Conservation (phyloP, 345 rosid genomes). For the Citropsis articulata region DNA sequence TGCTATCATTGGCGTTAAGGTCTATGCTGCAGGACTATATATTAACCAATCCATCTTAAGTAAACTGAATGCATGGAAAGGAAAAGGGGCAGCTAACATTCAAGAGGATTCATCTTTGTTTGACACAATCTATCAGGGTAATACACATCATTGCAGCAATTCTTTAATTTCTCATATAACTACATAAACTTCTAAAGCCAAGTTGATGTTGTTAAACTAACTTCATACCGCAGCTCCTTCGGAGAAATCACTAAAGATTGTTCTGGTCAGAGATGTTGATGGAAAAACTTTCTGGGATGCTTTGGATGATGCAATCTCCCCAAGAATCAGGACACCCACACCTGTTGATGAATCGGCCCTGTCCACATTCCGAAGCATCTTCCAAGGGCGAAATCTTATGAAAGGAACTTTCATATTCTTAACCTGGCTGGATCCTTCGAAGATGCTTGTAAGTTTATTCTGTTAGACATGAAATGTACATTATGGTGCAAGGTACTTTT, state of each 20-base stretch:
- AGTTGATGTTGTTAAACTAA: conserved; percentile 7
- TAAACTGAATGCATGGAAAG: conserved; percentile 54
- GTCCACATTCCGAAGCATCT: conserved; percentile 56
- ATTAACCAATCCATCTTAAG: conserved; percentile 44
- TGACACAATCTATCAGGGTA: conserved; percentile 57
- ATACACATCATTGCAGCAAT: neutral
- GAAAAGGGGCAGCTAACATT: conserved; percentile 45
- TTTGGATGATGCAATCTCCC: conserved; percentile 70
- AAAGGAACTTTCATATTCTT: conserved; percentile 69
- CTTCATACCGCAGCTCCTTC: conserved; percentile 40
- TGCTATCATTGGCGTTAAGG: conserved; percentile 83
- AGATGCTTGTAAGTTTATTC: conserved; percentile 63
- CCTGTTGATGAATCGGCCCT: conserved; percentile 58
- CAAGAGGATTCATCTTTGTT: conserved; percentile 50
- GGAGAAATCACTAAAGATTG: conserved; percentile 76
- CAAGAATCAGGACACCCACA: conserved; percentile 56
- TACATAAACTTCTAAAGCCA: neutral
- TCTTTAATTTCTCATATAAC: neutral
- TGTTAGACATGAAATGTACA: neutral
- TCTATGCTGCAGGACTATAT: conserved; percentile 81
- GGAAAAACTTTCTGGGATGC: conserved; percentile 97
- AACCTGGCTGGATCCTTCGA: conserved; percentile 67
- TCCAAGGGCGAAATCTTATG: conserved; percentile 66
- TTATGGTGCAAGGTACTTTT: neutral
- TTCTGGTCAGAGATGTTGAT: conserved; percentile 89